Evolutionary conservation across 2,329 filamentous ascomycete genomes (phyloP), one percentile per base, ranked within the genome.

Genomic region (Verticillium tricorpus): DNA sequence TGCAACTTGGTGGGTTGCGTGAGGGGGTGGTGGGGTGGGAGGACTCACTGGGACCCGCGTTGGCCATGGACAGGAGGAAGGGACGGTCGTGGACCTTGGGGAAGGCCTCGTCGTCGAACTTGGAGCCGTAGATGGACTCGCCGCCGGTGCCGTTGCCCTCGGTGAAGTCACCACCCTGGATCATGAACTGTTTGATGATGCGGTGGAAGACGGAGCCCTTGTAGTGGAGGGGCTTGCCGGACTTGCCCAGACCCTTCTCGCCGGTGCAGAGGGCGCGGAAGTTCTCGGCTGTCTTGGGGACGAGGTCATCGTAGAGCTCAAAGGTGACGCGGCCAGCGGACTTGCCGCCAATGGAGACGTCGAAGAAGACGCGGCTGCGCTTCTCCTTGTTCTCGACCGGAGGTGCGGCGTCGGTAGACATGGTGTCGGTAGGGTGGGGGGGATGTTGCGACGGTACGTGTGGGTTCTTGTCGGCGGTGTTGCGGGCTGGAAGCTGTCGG

Each of bases 171-270:
- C 95, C 94, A 73, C 95, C 93, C 80, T 97, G 91, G 72, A 97
- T 95, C 94, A 99, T 98, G 79, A 99, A 99, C 71, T 91, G 86
- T 83, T 97, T 97, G 81, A 99, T 99, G 67, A 99, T 91, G 59
- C 94, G 91, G 82, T 99, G 94, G 83, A 99, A 98, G 69, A 81
- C 82, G 64, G 91, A 96, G 69, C 92, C 90, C 83, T 97, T 97
- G 86, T 92, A 99, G 82, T 92, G 90, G 60, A 99, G 85, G 56
- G 89, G 90, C 79, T 93, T 93, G 74, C 93, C 93, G 34, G 85
- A 78, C 74, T 91, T 91, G 68, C 92, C 91, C 28, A 84, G 69
- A 64, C 94, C 94, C 80, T 97, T 97, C 82, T 98, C 94, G 68
- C 94, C 94, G 0, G 94, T 97, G 82, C 93, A 97, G 65, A 97